These are phyloP conservation scores for Boletus rufocinnamomeus DNA, from an alignment of 768 basidiomycete genomes.

Conservation along the genomic window DNA sequence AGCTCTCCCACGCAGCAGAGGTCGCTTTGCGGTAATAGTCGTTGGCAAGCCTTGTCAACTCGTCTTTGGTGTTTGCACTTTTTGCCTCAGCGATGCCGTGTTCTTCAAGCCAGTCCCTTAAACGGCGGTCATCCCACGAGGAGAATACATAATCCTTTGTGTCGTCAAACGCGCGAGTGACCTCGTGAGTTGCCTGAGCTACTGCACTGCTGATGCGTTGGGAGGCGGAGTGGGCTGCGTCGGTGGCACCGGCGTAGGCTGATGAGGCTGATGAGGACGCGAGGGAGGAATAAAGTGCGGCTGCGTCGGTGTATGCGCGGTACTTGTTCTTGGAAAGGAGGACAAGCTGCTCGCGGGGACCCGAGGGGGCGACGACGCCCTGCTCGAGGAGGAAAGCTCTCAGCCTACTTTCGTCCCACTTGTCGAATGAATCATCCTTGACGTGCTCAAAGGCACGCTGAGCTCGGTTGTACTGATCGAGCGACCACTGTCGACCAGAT, in stretches of 20 bases:
- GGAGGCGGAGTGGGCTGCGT: conserved; percentile 39
- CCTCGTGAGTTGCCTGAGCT: conserved; percentile 56
- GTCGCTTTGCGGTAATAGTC: conserved; percentile 63
- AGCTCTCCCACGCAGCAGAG: conserved; percentile 75
- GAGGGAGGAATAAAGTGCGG: conserved; percentile 52
- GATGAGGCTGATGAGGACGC: conserved; percentile 53
- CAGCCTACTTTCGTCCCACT: conserved; percentile 83
- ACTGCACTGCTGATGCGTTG: conserved; percentile 43
- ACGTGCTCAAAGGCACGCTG: conserved; percentile 63
- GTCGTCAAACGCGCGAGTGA: conserved; percentile 58
- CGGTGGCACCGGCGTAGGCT: conserved; percentile 48
- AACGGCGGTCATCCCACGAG: conserved; percentile 80
- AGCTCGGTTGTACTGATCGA: conserved; percentile 62
- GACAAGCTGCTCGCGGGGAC: conserved; percentile 77
- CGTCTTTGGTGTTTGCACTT: conserved; percentile 51
- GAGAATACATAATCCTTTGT: conserved; percentile 87
- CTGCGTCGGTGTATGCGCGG: conserved; percentile 57
- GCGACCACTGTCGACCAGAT: conserved; percentile 48
- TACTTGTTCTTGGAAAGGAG: conserved; percentile 76
- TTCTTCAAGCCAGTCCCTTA: conserved; percentile 72
- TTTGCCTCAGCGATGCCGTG: conserved; percentile 72
- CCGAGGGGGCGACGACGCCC: conserved; percentile 80
- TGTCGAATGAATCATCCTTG: conserved; percentile 65
- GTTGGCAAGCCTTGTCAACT: conserved; percentile 69
- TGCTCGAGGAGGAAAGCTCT: conserved; percentile 85